Percentiles rank a stretch among this genome's conserved stretches.
Conservation (phyloP, 1,284 basidiomycete species). For the Fomitopsis pinicola region DNA sequence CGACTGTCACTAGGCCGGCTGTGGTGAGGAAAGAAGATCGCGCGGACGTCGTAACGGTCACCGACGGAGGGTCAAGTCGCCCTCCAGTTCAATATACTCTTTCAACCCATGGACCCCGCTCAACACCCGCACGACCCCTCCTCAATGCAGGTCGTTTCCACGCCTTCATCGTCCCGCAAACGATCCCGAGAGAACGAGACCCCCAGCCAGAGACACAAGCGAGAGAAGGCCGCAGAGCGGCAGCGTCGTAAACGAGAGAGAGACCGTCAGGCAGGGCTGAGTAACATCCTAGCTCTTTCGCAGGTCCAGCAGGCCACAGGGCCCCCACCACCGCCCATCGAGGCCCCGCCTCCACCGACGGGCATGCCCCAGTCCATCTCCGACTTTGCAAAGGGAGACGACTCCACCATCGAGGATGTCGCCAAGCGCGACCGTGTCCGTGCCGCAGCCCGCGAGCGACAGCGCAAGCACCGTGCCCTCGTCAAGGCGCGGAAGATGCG, state of each 20-base stretch:
- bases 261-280: slow-evolving; percentile 48
- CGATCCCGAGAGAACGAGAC: slow-evolving; percentile 69
- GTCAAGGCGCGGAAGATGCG: slow-evolving; percentile 75
- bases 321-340: slow-evolving; percentile 14
- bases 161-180: slow-evolving; percentile 38
- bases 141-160: slow-evolving; percentile 13
- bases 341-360: slow-evolving; percentile 19
- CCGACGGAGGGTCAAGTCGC: slow-evolving; percentile 8
- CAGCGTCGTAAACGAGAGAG: slow-evolving; percentile 75
- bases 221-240: slow-evolving; percentile 77
- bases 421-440: slow-evolving; percentile 63
- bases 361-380: slow-evolving; percentile 22
- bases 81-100: slow-evolving; percentile 18
- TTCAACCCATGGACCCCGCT: slow-evolving; percentile 25
- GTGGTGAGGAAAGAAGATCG: slow-evolving; percentile 7
- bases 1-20: slow-evolving; percentile 27
- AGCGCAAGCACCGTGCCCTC: slow-evolving; percentile 71
- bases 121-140: slow-evolving; percentile 19
- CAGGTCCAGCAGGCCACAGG: slow-evolving; percentile 16
- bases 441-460: slow-evolving; percentile 68
- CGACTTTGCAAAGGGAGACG: slow-evolving; percentile 29
- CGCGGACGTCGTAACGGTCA: slow-evolving; percentile 18
- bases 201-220: slow-evolving; percentile 61
- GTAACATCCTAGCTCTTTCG: slow-evolving; percentile 27
- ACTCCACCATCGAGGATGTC: slow-evolving; percentile 57